phyloP scores from a whole-genome alignment of 345 rosid species.

The Cardamine chenopodiifolia region DNA sequence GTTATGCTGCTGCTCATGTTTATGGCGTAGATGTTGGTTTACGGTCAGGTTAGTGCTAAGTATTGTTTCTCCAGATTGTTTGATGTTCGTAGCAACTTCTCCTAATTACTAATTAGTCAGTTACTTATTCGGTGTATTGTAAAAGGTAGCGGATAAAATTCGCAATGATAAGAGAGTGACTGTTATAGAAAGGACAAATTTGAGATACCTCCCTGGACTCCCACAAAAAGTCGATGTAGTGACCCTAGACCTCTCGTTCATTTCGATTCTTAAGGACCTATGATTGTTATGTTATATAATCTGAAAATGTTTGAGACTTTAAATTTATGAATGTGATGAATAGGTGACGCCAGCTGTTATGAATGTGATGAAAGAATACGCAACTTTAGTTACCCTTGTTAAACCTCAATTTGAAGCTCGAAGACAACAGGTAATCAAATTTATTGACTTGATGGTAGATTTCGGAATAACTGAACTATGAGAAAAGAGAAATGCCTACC shows the following conservation, averaged over 20 bases:
- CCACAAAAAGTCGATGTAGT: slow-evolving; percentile 90
- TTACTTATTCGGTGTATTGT: background rate
- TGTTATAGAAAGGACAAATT: slow-evolving; percentile 80
- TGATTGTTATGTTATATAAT: background rate
- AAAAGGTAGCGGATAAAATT: slow-evolving; percentile 88
- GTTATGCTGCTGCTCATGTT: slow-evolving; percentile 84
- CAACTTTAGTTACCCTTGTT: slow-evolving; percentile 70
- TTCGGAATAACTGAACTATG: background rate
- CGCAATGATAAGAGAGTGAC: slow-evolving; percentile 74
- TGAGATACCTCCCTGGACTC: slow-evolving; percentile 81
- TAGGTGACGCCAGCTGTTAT: slow-evolving; percentile 95
- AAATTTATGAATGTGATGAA: slow-evolving; percentile 48
- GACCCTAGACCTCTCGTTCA: slow-evolving; percentile 94
- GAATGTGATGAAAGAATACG: slow-evolving; percentile 80
- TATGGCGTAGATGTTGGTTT: slow-evolving; percentile 97
- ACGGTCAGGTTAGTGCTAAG: slow-evolving; percentile 71
- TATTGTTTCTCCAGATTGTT: slow-evolving; percentile 10
- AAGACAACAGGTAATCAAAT: slow-evolving; percentile 70
- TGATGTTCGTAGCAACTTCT: background rate
- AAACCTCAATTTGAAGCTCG: slow-evolving; percentile 98
- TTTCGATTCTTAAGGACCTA: slow-evolving; percentile 61
- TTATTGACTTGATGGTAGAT: background rate
- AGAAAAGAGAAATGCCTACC: slow-evolving; percentile 9
- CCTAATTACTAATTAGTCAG: background rate
- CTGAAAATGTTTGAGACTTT: background rate